These are phyloP conservation scores for Dichomitus squalens DNA, from an alignment of 1,284 basidiomycete genomes.

Conservation along the genomic window DNA sequence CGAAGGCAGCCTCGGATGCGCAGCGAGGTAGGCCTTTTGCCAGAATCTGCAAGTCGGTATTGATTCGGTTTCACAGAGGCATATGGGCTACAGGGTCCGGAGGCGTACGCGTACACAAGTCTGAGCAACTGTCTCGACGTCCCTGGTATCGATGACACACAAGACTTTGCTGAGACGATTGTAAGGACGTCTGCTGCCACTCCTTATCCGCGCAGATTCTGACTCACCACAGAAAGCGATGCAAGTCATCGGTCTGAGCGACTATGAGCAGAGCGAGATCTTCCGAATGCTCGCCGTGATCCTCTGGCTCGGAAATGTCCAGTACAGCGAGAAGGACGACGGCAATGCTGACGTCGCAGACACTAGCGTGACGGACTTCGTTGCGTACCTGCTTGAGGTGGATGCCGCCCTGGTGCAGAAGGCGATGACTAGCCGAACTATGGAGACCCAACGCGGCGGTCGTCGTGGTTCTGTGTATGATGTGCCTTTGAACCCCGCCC, in stretches of 20 bases:
- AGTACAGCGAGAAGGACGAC: constrained; percentile 87
- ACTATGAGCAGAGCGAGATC: constrained; percentile 90
- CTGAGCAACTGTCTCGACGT: constrained; percentile 93
- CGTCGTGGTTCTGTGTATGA: constrained; percentile 95
- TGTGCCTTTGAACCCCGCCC: constrained; percentile 93
- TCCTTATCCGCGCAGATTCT: background rate
- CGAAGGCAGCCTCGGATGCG: constrained; percentile 88
- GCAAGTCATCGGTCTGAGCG: constrained; percentile 86
- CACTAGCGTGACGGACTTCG: constrained; percentile 91
- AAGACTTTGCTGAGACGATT: constrained; percentile 88
- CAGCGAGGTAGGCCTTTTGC: constrained; percentile 69
- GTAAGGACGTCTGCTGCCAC: constrained; percentile 45
- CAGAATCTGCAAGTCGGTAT: constrained; percentile 1
- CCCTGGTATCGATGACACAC: constrained; percentile 86
- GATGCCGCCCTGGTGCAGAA: constrained; percentile 83
- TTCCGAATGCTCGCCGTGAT: constrained; percentile 92
- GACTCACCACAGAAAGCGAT: constrained; percentile 75
- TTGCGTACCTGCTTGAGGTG: constrained; percentile 93
- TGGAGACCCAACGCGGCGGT: constrained; percentile 94
- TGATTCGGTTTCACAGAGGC: constrained; percentile 59
- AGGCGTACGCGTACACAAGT: constrained; percentile 94
- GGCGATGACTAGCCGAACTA: constrained; percentile 81
- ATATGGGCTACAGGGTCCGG: constrained; percentile 96
- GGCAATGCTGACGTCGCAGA: constrained; percentile 88
- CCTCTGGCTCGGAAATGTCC: constrained; percentile 96